A percentile compares a stretch with the other conserved stretches of the same genome.
Conservation (phyloP, 805 yeast species). For the Suhomyces faveliae region DNA sequence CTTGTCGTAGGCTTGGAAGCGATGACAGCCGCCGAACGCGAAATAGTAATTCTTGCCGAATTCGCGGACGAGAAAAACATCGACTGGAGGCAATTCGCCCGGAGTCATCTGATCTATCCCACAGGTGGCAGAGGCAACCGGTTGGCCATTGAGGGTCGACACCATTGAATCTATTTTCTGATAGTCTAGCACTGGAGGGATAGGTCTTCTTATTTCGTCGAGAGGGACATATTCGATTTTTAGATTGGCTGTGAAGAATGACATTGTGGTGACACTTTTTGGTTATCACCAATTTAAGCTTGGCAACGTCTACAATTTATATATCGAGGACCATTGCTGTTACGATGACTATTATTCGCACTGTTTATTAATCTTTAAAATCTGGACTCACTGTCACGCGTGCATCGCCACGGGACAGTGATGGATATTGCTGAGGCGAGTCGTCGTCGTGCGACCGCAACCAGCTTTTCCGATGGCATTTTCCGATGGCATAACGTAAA, state of each 20-base stretch:
- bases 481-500: no score
- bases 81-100: conserved; percentile 81
- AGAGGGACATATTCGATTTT: conserved; percentile 63
- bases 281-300: no score
- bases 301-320: background rate
- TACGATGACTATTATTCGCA: background rate
- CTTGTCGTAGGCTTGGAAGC: conserved; percentile 82
- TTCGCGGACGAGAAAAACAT: conserved; percentile 67
- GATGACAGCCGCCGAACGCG: conserved; percentile 89
- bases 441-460: no score
- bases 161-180: conserved; percentile 79
- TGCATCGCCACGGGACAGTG: background rate
- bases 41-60: conserved; percentile 62
- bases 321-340: background rate
- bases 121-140: conserved; percentile 65
- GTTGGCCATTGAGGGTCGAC: conserved; percentile 61
- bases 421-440: no score
- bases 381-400: background rate
- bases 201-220: conserved; percentile 70
- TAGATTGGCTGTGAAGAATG: conserved; percentile 63
- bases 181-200: conserved; percentile 77
- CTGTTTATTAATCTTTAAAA: conserved; percentile 1
- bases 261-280: conserved; percentile 44
- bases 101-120: conserved; percentile 45
- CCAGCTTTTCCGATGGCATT: no score